phyloP scores from a whole-genome alignment of 2,329 filamentous ascomycete species.

The Sphaerulina musiva region DNA sequence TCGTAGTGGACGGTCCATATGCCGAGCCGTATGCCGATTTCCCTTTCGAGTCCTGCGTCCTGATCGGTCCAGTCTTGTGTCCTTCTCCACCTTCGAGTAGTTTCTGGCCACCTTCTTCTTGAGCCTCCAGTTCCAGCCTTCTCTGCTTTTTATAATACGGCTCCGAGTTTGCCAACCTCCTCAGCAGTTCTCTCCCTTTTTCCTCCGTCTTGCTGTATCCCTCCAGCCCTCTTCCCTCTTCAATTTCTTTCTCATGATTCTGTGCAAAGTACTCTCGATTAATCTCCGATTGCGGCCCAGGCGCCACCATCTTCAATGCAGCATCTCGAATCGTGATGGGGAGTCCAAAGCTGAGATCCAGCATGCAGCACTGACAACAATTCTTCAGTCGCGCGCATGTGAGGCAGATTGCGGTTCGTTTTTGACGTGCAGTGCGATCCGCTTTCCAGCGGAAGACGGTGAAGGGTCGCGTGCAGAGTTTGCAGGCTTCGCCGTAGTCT shows the following conservation, averaged over 20 bases:
- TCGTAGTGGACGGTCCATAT: constrained; percentile 19
- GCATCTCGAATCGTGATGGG: constrained; percentile 94
- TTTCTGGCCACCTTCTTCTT: constrained; percentile 36
- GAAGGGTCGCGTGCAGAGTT: constrained; percentile 84
- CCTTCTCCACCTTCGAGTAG: constrained; percentile 37
- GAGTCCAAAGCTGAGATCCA: constrained; percentile 90
- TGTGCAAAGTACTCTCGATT: constrained; percentile 98
- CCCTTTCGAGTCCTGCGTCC: constrained; percentile 56
- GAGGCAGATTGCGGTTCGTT: constrained; percentile 89
- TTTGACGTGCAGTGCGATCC: constrained; percentile 83
- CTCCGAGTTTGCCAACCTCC: constrained; percentile 80
- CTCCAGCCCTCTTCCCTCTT: constrained; percentile 81
- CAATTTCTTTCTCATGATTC: constrained; percentile 90
- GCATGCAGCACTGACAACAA: constrained; percentile 98
- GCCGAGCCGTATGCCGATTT: constrained; percentile 31
- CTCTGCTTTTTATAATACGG: constrained; percentile 90
- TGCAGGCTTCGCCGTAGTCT: constrained; percentile 69
- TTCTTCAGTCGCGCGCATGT: constrained; percentile 97
- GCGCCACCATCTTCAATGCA: constrained; percentile 94
- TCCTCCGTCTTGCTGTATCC: constrained; percentile 96
- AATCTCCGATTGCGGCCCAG: constrained; percentile 83
- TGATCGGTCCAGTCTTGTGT: constrained; percentile 62
- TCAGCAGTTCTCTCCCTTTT: constrained; percentile 82
- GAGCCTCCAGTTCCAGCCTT: constrained; percentile 49
- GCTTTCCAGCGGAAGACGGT: constrained; percentile 94